Evolutionary conservation across 768 basidiomycete species (phyloP).

Genomic region (Phaeotremella fagi): DNA sequence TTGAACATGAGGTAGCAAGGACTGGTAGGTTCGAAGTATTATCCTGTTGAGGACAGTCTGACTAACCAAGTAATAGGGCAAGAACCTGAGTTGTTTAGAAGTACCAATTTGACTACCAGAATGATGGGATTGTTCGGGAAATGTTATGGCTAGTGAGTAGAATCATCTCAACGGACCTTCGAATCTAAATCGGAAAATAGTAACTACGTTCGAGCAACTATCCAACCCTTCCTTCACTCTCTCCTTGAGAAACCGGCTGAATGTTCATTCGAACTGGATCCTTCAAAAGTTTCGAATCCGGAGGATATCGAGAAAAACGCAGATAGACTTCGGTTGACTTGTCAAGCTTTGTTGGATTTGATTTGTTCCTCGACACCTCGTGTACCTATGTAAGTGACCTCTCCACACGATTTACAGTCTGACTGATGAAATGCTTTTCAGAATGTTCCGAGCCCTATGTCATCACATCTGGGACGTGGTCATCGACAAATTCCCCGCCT

Average conservation of each 20-base stretch:
- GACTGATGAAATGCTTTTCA: constrained; percentile 1
- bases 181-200: constrained; percentile 7
- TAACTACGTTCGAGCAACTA: constrained; percentile 74
- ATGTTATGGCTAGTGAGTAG: constrained; percentile 67
- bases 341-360: constrained; percentile 68
- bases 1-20: constrained; percentile 74
- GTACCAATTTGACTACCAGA: constrained; percentile 80
- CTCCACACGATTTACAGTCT: constrained; percentile 6
- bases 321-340: constrained; percentile 65
- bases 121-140: constrained; percentile 80
- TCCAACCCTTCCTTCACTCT: constrained; percentile 69
- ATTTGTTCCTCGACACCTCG: constrained; percentile 65
- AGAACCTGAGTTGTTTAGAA: constrained; percentile 76
- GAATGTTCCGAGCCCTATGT: constrained; percentile 26
- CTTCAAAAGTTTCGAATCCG: constrained; percentile 51
- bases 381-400: constrained; percentile 64
- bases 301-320: constrained; percentile 66
- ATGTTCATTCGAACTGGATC: constrained; percentile 73
- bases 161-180: neutral
- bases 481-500: constrained; percentile 43
- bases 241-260: constrained; percentile 69
- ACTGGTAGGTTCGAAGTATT: constrained; percentile 56
- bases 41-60: neutral
- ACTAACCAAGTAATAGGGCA: constrained; percentile 54
- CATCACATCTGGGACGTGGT: constrained; percentile 59